Conservation (phyloP, 2,329 filamentous ascomycete genomes). For the Colletotrichum lindemuthianum region DNA sequence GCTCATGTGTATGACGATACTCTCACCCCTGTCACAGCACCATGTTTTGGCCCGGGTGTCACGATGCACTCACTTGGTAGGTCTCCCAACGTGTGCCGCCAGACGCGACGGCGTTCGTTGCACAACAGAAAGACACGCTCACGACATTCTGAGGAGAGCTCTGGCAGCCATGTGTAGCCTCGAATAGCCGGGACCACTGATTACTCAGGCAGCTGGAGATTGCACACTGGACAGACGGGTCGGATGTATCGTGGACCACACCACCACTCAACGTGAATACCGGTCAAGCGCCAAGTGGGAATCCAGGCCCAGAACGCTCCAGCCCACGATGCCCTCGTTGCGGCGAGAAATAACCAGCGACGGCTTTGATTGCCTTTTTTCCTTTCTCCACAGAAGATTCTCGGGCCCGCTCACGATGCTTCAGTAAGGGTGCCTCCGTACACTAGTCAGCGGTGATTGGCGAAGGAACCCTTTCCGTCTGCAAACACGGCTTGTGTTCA, state of each 20-base stretch:
- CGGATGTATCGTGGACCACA: slow-evolving; percentile 18
- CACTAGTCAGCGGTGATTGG: too few species aligned
- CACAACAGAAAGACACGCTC: not conserved
- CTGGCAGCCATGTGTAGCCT: slow-evolving; percentile 8
- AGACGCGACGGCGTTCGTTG: not conserved
- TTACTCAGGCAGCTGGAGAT: not conserved
- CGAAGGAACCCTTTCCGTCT: not conserved
- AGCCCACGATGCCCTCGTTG: slow-evolving; percentile 18
- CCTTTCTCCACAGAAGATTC: slow-evolving; percentile 24
- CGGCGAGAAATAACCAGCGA: not conserved
- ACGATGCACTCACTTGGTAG: not conserved
- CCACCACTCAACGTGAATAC: too few species aligned
- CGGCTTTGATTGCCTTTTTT: not conserved
- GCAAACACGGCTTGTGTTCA: slow-evolving; percentile 1
- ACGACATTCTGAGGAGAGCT: not conserved
- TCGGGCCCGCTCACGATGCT: slow-evolving; percentile 9
- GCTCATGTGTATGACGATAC: not conserved
- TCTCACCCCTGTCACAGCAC: slow-evolving; percentile 6
- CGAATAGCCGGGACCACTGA: slow-evolving; percentile 5
- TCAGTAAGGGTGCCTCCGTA: not conserved
- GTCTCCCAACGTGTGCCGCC: not conserved
- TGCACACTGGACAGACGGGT: not conserved
- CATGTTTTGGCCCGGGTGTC: not conserved
- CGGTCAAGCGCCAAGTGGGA: not conserved
- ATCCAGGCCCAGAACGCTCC: slow-evolving; percentile 11